Evolutionary conservation across 1,139 yeast species (phyloP), one percentile per base, ranked within the genome.

Genomic region (Yamadazyma trypodendri): DNA sequence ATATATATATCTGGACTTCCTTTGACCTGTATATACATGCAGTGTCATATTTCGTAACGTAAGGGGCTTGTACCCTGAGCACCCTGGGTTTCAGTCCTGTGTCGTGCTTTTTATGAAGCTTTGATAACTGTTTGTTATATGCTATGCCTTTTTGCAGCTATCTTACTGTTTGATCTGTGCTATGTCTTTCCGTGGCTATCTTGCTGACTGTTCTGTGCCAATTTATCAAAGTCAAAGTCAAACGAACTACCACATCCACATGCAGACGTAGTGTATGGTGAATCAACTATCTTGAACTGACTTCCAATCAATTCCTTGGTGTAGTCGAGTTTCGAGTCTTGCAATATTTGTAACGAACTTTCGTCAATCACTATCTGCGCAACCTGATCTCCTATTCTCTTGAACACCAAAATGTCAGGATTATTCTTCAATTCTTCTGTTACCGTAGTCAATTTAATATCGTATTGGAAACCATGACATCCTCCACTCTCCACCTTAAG

Each of bases 241-340:
- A 92, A 92, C 40, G 96, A 87, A 16, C 95, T 77, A 0, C 98
- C 98, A 63, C 98, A 92, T 0, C 99, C 98, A 65, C 99, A 94
- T 35, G 94, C 83, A 34, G 95, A 84, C 23, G 88, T 81, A 20
- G 97, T 83, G 53, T 85, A 85, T 0, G 96, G 96, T 46, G 95
- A 87, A 50, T 89, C 95, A 18, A 84, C 81, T 33, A 94, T 84
- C 57, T 89, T 90, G 63, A 94, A 94, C 54, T 89, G 92, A 36
- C 95, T 84, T 2, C 99, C 98, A 44, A 94, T 94, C 54, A 94
- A 75, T 58, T 94, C 98, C 17, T 89, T 86, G 0, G 94, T 82
- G 55, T 88, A 94, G 52, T 90, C 97, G 32, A 94, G 68, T 29
- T 85, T 87, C 10, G 96, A 84, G 44, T 89, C 96, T 51, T 90